Evolutionary conservation across 768 basidiomycete species (phyloP).

Genomic region (Hebeloma cylindrosporum): DNA sequence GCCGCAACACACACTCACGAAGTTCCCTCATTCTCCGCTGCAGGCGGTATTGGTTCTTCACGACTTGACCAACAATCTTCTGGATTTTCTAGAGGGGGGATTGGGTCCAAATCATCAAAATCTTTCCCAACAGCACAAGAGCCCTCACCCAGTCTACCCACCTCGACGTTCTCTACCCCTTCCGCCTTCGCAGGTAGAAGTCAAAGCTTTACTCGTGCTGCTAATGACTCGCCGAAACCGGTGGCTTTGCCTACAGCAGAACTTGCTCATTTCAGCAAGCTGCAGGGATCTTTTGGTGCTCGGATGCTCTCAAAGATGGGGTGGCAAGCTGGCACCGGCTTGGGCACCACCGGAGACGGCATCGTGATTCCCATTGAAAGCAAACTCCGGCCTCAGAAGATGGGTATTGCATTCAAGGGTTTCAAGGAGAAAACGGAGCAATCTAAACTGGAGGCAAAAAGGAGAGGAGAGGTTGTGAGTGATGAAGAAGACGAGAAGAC

Average conservation of each 20-base stretch:
- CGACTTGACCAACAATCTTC: conserved; percentile 4
- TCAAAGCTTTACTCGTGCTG: conserved; percentile 53
- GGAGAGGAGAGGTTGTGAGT: conserved; percentile 71
- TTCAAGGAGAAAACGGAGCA: conserved; percentile 89
- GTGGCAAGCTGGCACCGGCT: conserved; percentile 81
- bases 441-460: conserved; percentile 74
- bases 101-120: conserved; percentile 22
- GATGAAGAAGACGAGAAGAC: conserved; percentile 64
- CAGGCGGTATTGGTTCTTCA: conserved; percentile 44
- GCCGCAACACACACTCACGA: background rate
- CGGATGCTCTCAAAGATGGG: conserved; percentile 95
- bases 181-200: conserved; percentile 39
- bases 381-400: conserved; percentile 80
- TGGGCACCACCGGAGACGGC: conserved; percentile 74
- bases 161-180: conserved; percentile 34
- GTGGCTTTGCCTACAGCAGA: conserved; percentile 63
- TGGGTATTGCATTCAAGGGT: conserved; percentile 85
- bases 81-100: conserved; percentile 30
- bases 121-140: conserved; percentile 6
- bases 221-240: conserved; percentile 45
- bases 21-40: conserved; percentile 32
- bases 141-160: conserved; percentile 15
- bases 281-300: conserved; percentile 79
- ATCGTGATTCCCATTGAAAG: conserved; percentile 87
- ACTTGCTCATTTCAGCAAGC: conserved; percentile 77